phyloP scores from a whole-genome alignment of 257 asterid genomes.

The Plantago major region DNA sequence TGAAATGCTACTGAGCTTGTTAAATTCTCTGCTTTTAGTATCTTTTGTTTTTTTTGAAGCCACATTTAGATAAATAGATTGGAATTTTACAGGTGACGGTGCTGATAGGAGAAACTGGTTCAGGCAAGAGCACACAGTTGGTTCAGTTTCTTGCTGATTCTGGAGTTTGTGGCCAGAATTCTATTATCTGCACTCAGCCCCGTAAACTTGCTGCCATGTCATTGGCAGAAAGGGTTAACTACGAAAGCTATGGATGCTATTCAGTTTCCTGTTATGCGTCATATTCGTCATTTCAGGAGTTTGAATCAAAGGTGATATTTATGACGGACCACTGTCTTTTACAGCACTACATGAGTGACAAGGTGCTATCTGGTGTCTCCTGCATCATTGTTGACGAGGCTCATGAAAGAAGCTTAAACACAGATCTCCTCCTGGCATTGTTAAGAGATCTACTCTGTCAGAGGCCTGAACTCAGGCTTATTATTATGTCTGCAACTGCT shows the following conservation, averaged over 20 bases:
- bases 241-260: constrained; percentile 63
- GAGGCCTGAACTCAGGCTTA: constrained; percentile 69
- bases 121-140: constrained; percentile 95
- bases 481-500: constrained; percentile 96
- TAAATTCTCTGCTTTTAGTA: not conserved
- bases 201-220: constrained; percentile 90
- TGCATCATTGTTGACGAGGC: constrained; percentile 95
- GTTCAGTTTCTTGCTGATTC: constrained; percentile 93
- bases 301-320: constrained; percentile 54
- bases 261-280: constrained; percentile 49
- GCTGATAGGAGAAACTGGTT: constrained; percentile 91
- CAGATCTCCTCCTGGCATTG: constrained; percentile 87
- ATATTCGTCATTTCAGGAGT: constrained; percentile 49
- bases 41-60: not conserved
- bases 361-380: constrained; percentile 52
- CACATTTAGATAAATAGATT: constrained; percentile 9
- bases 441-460: constrained; percentile 59
- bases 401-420: constrained; percentile 92
- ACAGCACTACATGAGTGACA: constrained; percentile 79
- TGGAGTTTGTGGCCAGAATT: constrained; percentile 44
- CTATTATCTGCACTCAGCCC: constrained; percentile 89
- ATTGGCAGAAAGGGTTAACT: constrained; percentile 74
- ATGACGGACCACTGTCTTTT: constrained; percentile 88
- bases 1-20: not conserved
- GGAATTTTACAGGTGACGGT: constrained; percentile 52